Conservation (phyloP, 331 rosid species). For the Dryas integrifolia region DNA sequence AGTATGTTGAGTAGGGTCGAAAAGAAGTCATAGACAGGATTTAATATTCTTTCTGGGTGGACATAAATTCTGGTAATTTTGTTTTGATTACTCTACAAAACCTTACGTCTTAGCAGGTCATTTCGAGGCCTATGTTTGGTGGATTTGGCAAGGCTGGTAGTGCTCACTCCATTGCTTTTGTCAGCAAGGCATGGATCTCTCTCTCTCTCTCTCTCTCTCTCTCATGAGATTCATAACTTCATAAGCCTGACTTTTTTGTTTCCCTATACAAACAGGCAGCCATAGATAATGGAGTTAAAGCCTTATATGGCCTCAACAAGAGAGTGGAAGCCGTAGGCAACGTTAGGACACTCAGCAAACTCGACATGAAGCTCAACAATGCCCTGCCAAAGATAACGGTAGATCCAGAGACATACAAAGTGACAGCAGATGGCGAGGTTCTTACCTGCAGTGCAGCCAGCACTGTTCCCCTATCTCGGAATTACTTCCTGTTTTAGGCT, state of each 20-base stretch:
- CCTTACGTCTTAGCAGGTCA: slow-evolving; percentile 44
- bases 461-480: slow-evolving; percentile 69
- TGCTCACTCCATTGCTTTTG: slow-evolving; percentile 75
- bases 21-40: background rate
- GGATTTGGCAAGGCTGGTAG: slow-evolving; percentile 86
- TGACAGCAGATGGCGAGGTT: slow-evolving; percentile 70
- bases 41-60: background rate
- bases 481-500: slow-evolving; percentile 75
- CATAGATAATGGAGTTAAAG: slow-evolving; percentile 46
- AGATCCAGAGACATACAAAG: slow-evolving; percentile 78
- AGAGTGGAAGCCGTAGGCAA: slow-evolving; percentile 65
- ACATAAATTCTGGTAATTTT: background rate
- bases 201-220: background rate
- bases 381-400: slow-evolving; percentile 77
- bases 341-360: slow-evolving; percentile 67
- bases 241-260: background rate
- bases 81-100: slow-evolving; percentile 9
- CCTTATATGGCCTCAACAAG: slow-evolving; percentile 60
- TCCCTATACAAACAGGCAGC: slow-evolving; percentile 56
- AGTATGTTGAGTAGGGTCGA: background rate
- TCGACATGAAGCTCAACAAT: slow-evolving; percentile 81
- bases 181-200: slow-evolving; percentile 71
- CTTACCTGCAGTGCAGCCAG: slow-evolving; percentile 63
- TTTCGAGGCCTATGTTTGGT: slow-evolving; percentile 88
- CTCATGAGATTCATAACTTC: too few species aligned